Evolutionary conservation across 2,329 filamentous ascomycete species (phyloP), one percentile per base, ranked within the genome.

Genomic region (Aspergillus texensis): DNA sequence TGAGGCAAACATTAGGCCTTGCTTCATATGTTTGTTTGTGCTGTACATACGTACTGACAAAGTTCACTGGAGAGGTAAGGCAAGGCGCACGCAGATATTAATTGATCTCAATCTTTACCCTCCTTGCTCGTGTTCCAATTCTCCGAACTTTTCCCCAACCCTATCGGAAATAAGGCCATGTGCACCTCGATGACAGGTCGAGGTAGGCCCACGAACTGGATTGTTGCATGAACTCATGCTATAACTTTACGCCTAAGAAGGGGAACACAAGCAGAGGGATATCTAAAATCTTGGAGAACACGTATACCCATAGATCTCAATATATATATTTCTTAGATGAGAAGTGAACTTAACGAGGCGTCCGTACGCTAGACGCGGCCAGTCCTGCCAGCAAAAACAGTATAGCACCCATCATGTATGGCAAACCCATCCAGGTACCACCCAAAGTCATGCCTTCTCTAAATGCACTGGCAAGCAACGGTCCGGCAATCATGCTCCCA

Each of bases 341-440:
- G 16, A 41, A n/a, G 16, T n/a, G 39, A 19, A 45, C 12, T 45
- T 19, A 48, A 28, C 24, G 21, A 28, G 21, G 21, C 11, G 24
- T 48, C 24, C 24, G 45, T 28, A 48, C 24, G 6, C 45, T 24
- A 26, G 43, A 48, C 21, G 46, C 53, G 6, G 55, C 55, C 45
- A 56, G 43, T 6, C 57, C 57, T 12, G 60, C 60, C 16, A 41
- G 28, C 26, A 45, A 24, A 45, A 48, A 58, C 48, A 65, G 48
- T 16, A 28, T 39, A 26, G 54, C 54, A 14, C 56, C 59, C n/a
- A 58, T 11, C 52, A 66, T 55, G 55, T 63, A 66, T 26, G 64
- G 64, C 53, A 66, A 41, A 6, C 64, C 64, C 19, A 64, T 43
- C 62, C 62, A 64, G 2, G 39, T 26, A 10, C 64, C 64, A 6